Percentiles rank a stretch among this genome's conserved stretches.
Conservation (phyloP, 139 green algal species). For the Chlamydomonas sphaeroides region DNA sequence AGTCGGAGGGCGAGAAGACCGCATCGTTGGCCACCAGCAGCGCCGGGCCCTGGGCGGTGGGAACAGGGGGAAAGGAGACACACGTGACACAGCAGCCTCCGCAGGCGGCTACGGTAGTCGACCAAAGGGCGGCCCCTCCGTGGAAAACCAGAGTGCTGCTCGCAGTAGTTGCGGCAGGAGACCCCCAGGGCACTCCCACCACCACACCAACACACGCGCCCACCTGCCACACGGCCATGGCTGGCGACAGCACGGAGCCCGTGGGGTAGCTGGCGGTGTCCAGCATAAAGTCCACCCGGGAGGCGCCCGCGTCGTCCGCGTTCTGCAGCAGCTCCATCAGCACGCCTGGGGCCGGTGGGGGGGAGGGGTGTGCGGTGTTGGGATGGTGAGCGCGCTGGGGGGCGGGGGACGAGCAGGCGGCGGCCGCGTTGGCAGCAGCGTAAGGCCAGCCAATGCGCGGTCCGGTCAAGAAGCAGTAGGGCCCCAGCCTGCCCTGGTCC, state of each 20-base stretch:
- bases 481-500: too few species aligned
- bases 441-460: too few species aligned
- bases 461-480: too few species aligned
- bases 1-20: constrained; percentile 74
- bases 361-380: background rate
- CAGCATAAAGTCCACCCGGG: constrained; percentile 65
- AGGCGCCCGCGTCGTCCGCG: constrained; percentile 80
- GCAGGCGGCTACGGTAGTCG: too few species aligned
- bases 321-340: constrained; percentile 88
- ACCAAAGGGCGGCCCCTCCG: too few species aligned
- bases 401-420: background rate
- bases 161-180: too few species aligned
- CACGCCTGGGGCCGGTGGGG: constrained; percentile 51
- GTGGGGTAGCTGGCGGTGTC: constrained; percentile 61
- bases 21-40: constrained; percentile 78
- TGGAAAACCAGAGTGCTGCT: too few species aligned
- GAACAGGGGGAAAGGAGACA: background rate
- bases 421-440: too few species aligned
- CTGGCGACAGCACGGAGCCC: constrained; percentile 63
- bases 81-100: too few species aligned
- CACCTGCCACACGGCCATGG: constrained; percentile 54
- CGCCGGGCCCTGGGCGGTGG: constrained; percentile 72
- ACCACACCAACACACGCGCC: background rate
- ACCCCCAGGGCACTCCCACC: too few species aligned
- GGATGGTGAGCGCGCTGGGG: background rate